A percentile compares a stretch with the other conserved stretches of the same genome.
Evolutionary conservation across 352 stramenopile species (phyloP).

Genomic region (Phytopythium delawarense): DNA sequence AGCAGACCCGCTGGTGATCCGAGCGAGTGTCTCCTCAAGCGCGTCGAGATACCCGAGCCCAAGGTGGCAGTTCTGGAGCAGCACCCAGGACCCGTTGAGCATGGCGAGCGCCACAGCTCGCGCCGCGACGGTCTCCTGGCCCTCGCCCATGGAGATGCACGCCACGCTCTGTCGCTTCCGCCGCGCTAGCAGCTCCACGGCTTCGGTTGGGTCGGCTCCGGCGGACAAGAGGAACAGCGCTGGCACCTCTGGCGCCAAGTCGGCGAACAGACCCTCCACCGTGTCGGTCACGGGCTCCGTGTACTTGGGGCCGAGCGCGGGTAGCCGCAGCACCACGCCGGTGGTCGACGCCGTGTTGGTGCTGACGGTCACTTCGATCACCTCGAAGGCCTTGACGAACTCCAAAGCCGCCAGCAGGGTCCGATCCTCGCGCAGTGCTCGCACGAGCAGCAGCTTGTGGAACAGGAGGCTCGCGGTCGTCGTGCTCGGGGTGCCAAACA

Average conservation of each 20-base stretch:
- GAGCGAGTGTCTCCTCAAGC: constrained; percentile 47
- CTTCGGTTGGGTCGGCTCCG: constrained; percentile 67
- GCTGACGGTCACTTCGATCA: constrained; percentile 36
- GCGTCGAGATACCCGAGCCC: constrained; percentile 63
- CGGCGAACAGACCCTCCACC: constrained; percentile 59
- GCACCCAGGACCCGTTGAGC: constrained; percentile 74
- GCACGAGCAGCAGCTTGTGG: constrained; percentile 62
- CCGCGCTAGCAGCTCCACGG: constrained; percentile 61
- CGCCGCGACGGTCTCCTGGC: constrained; percentile 55
- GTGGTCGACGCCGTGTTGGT: constrained; percentile 22
- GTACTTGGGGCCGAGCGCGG: constrained; percentile 57
- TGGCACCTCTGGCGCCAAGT: constrained; percentile 60
- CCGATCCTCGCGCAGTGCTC: constrained; percentile 66
- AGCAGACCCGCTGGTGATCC: constrained; percentile 20
- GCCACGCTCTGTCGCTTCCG: constrained; percentile 65
- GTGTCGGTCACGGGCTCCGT: constrained; percentile 68
- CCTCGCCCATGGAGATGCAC: constrained; percentile 79
- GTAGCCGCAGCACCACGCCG: constrained; percentile 18
- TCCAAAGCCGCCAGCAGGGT: constrained; percentile 65
- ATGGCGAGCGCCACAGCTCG: constrained; percentile 52
- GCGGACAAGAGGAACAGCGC: constrained; percentile 72
- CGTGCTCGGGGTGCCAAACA: constrained; percentile 50
- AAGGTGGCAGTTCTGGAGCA: constrained; percentile 80
- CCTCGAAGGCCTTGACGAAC: constrained; percentile 62
- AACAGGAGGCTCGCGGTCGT: constrained; percentile 70